Evolutionary conservation across 148 eudicot species (phyloP), one percentile per base, ranked within the genome.

Genomic region (Fagopyrum esculentum): DNA sequence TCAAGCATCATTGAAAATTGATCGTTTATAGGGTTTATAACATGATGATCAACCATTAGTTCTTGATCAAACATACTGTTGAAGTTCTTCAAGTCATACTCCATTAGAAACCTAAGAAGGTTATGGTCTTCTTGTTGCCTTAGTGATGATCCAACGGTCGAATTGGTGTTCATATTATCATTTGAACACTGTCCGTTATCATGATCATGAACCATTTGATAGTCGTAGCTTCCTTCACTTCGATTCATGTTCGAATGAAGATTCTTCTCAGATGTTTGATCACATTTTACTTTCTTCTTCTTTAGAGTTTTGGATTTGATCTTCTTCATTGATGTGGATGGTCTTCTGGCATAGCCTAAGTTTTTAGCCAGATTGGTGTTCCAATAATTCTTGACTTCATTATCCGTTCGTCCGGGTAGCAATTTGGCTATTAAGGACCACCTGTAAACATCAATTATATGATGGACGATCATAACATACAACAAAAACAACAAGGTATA

Each of bases 351-450:
- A 49, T 3, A 49, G 12, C 52, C 40, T 35, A 35, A 35, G 2
- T 35, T 8, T 49, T 49, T 49, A 49, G 52, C 9, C 0, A 82
- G 19, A 76, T 82, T 46, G 79, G 79, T 13, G 79, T 82, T 69
- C 79, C 84, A 63, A 79, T 82, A 73, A 35, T 35, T 35, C 40
- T 35, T 35, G 40, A 35, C 3, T 35, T 35, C 40, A 35, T 35
- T 35, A 35, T 82, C 82, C 4, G 84, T 82, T 79, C 84, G 77
- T 5, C 84, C 84, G 26, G 84, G 84, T 30, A 82, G 73, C 70
- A 81, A 73, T 44, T 79, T 79, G 0, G 84, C 84, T 40, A 82
- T 82, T 7, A 82, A 57, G 22, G 84, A 82, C 84, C 84, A 82
- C 80, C 84, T 82, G 48, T 9, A 35, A 35, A 35, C 40, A 35